Evolutionary conservation across 2,329 filamentous ascomycete genomes (phyloP).

Genomic region (Sporothrix brunneoviolacea): DNA sequence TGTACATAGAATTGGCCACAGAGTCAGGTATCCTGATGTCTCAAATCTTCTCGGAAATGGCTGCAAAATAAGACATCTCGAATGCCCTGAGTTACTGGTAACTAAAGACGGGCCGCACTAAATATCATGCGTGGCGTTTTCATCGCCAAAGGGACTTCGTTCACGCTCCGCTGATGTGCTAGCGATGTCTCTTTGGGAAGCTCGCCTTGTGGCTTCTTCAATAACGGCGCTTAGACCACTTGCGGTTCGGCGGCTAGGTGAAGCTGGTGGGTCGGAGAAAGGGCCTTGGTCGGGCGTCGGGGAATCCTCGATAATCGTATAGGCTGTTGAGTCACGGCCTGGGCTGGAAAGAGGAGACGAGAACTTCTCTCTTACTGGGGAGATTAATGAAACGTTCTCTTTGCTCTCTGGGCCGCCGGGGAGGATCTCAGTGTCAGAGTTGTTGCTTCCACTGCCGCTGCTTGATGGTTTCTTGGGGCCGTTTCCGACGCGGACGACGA

Average conservation of each 20-base stretch:
- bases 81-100: too few relatives aligned
- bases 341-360: neutral
- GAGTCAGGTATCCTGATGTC: too few relatives aligned
- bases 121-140: conserved; percentile 49
- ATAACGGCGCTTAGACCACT: conserved; percentile 49
- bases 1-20: neutral
- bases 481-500: conserved; percentile 53
- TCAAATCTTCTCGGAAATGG: too few relatives aligned
- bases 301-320: conserved; percentile 45
- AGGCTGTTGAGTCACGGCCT: conserved; percentile 35
- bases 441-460: neutral
- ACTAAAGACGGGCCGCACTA: neutral
- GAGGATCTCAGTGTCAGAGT: neutral
- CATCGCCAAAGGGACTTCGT: conserved; percentile 51
- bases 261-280: conserved; percentile 46
- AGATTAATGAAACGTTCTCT: neutral
- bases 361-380: conserved; percentile 17
- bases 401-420: neutral
- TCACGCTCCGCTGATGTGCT: conserved; percentile 25
- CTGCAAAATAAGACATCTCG: too few relatives aligned
- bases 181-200: conserved; percentile 30
- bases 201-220: conserved; percentile 43
- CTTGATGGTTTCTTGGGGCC: conserved; percentile 37
- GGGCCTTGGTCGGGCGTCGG: conserved; percentile 48
- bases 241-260: conserved; percentile 30